Evolutionary conservation across 176 grass and related monocot species (phyloP).

Genomic region (Puccinellia tenuiflora): DNA sequence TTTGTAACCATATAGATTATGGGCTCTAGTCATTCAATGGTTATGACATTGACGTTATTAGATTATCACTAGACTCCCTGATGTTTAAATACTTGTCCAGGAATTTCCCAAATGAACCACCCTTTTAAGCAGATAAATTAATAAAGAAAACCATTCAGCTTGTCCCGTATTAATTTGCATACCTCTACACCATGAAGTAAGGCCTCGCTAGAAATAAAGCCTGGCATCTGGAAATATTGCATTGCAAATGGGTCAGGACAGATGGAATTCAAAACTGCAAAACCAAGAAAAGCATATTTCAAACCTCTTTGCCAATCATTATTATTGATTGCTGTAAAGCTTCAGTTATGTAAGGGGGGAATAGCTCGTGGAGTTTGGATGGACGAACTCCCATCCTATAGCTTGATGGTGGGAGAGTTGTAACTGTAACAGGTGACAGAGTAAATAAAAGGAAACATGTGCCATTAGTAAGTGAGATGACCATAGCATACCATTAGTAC

Average conservation of each 20-base stretch:
- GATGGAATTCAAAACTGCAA: not conserved
- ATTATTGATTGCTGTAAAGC: constrained; percentile 66
- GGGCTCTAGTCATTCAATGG: not conserved
- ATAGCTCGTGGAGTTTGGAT: constrained; percentile 80
- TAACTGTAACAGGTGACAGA: constrained; percentile 38
- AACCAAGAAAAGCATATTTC: not conserved
- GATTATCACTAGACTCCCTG: not conserved
- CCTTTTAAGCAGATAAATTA: not conserved
- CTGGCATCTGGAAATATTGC: constrained; percentile 62
- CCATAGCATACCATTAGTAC: constrained; percentile 33
- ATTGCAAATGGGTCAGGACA: constrained; percentile 19
- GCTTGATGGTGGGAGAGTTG: constrained; percentile 80
- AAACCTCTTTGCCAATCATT: constrained; percentile 85
- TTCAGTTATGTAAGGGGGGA: constrained; percentile 75
- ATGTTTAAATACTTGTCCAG: not conserved
- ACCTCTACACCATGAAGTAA: constrained; percentile 99
- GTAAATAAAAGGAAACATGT: constrained; percentile 25
- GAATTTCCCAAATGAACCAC: not conserved
- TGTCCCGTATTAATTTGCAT: constrained; percentile 7
- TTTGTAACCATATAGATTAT: not conserved
- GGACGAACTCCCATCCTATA: constrained; percentile 77
- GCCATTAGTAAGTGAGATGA: constrained; percentile 20
- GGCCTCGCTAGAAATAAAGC: constrained; percentile 72
- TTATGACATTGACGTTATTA: not conserved
- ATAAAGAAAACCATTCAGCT: not conserved